phyloP scores from a whole-genome alignment of 1,284 basidiomycete species.

The Earliella scabrosa region DNA sequence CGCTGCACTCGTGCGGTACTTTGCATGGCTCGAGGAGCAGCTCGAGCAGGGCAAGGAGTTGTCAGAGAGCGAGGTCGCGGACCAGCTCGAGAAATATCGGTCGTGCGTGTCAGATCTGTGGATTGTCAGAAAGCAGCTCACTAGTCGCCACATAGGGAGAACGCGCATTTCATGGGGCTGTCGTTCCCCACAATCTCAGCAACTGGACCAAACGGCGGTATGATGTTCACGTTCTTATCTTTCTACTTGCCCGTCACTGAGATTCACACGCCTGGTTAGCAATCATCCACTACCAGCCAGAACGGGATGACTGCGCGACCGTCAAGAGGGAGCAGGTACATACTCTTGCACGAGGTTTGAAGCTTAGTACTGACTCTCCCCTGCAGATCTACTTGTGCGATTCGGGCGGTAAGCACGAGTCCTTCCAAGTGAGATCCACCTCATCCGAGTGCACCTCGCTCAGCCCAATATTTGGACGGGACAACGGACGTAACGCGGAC shows the following conservation, averaged over 20 bases:
- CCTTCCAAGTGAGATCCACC: neutral
- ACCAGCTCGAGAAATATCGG: slow-evolving; percentile 80
- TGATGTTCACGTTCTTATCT: slow-evolving; percentile 24
- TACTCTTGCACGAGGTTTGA: neutral
- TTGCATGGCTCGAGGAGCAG: slow-evolving; percentile 93
- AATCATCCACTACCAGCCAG: slow-evolving; percentile 93
- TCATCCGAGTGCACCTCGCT: neutral
- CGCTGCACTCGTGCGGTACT: slow-evolving; percentile 85
- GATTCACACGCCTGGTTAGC: slow-evolving; percentile 51
- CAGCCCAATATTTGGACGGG: slow-evolving; percentile 89
- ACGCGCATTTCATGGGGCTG: slow-evolving; percentile 82
- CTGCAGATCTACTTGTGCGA: slow-evolving; percentile 90
- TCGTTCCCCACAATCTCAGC: slow-evolving; percentile 95
- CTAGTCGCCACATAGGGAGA: slow-evolving; percentile 50
- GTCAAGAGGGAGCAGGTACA: slow-evolving; percentile 76
- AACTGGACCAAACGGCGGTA: slow-evolving; percentile 86
- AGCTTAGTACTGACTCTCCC: neutral
- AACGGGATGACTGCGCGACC: slow-evolving; percentile 72
- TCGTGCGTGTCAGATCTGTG: slow-evolving; percentile 55
- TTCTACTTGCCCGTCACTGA: neutral
- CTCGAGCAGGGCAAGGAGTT: slow-evolving; percentile 68
- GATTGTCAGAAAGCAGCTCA: neutral
- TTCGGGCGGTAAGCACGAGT: slow-evolving; percentile 71
- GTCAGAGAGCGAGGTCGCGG: slow-evolving; percentile 84
- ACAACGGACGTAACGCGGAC: slow-evolving; percentile 96